Evolutionary conservation across 495 filamentous ascomycete species (phyloP), one percentile per base, ranked within the genome.

Genomic region (Pseudoneurospora amorphoporcata): DNA sequence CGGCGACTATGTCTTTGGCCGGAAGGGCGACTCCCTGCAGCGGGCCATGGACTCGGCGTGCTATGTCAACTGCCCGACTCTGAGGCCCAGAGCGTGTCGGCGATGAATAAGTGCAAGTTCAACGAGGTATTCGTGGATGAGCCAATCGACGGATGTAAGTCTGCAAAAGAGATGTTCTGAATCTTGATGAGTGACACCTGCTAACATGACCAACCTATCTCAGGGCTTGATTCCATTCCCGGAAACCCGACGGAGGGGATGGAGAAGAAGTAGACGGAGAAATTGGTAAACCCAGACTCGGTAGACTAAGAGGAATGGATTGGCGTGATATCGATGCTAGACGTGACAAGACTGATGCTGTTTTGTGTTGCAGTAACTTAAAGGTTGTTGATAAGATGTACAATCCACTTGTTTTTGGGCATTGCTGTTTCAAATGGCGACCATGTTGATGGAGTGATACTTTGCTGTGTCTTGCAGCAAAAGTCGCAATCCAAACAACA

Each of bases 1-100:
- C 72, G 81, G 77, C 29, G 81, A 82, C 74, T 84, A 82, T 72
- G 68, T 83, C 38, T 83, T 83, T 58, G 81, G 82, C 14, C 82
- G 82, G 81, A 81, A 82, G 75, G 82, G 73, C 41, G 78, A 81
- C 71, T 76, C 80, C 16, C 76, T 83, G 16, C 83, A 81, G 73
- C 77, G 77, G 32, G 78, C 76, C 68, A 76, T 83, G 77, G 82
- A 83, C 72, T 80, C 81, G 72, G 61, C 75, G 39, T 83, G 81
- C 76, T 80, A 78, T 58, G 73, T 77, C 65, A 81, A 77, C 74
- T 83, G 82, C 76, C 77, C 81, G 37, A 77, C 76, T 37, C 78
- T 83, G 68, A 80, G 75, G 78, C 76, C 5, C 82, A 84, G 74
- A 72, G 72, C 72, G 72, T 75, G 7, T 38, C 73, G 38, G 69